A percentile compares a stretch with the other conserved stretches of the same genome.
phyloP scores from a whole-genome alignment of 2,329 filamentous ascomycete genomes.

The Epichloe gansuensis region DNA sequence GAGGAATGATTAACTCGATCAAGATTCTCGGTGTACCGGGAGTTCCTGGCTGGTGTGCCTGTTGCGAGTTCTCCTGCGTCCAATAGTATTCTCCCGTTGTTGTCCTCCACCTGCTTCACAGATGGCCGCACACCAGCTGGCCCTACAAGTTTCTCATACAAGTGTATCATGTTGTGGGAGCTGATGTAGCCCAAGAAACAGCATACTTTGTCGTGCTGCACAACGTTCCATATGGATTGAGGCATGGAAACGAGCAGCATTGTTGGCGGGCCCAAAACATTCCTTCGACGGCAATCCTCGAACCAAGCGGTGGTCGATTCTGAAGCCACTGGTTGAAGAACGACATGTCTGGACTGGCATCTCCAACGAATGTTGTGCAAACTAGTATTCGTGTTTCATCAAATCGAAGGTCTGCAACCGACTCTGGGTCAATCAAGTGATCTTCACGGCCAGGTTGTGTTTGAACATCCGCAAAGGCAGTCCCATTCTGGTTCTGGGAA shows the following conservation, averaged over 20 bases:
- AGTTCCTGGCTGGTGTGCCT: slow-evolving; percentile 18
- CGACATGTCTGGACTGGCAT: slow-evolving; percentile 53
- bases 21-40: slow-evolving; percentile 17
- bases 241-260: slow-evolving; percentile 57
- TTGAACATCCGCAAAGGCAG: slow-evolving; percentile 13
- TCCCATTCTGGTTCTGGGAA: slow-evolving; percentile 19
- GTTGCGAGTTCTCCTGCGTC: slow-evolving; percentile 38
- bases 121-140: slow-evolving; percentile 31
- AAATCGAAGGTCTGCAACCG: slow-evolving; percentile 44
- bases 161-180: slow-evolving; percentile 54
- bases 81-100: slow-evolving; percentile 39
- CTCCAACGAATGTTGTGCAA: slow-evolving; percentile 54
- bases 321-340: slow-evolving; percentile 57
- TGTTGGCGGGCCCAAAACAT: slow-evolving; percentile 58
- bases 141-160: slow-evolving; percentile 47
- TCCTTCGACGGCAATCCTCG: slow-evolving; percentile 51
- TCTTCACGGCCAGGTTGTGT: slow-evolving; percentile 20
- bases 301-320: slow-evolving; percentile 41
- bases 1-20: slow-evolving; percentile 15
- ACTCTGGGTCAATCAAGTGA: slow-evolving; percentile 32
- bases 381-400: slow-evolving; percentile 52
- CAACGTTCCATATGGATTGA: slow-evolving; percentile 48
- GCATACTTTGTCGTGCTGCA: slow-evolving; percentile 55
- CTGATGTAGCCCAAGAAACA: slow-evolving; percentile 53
- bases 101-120: slow-evolving; percentile 43